Base-by-base conservation (phyloP, 441 rosid species). In the Biscutella auriculata region DNA sequence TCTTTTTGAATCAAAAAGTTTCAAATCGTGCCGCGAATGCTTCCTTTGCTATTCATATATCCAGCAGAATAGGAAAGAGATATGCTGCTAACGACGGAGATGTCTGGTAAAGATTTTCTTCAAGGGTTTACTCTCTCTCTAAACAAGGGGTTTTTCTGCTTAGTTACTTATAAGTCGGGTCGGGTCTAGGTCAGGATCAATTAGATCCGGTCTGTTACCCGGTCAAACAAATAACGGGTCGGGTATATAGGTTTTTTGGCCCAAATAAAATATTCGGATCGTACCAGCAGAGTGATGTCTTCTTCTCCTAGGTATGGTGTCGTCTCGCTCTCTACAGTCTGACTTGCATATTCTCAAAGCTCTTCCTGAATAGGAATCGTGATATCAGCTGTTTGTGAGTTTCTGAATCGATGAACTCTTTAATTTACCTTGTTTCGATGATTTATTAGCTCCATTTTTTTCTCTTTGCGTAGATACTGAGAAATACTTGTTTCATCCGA, bases 111-210 rank as follows among this genome's bases (percentile, higher is more conserved):
- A 43, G 45, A 52, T 1, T 14, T 8, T 30, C 30, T 30, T 27
- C 8, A 58, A 60, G 72, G 72, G 72, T 67, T 67, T 67, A 60
- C 71, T 49, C 52, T 12, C 52, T 12, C 48, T 51, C 37, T 35
- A 19, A 19, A 19, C 23, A 19, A 19, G 60, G 53, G 68, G 68
- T 55, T 57, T 62, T 55, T 57, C 55, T 41, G 55, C 44, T 51
- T 50, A 29, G 9, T 56, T 9, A 19, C 39, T 16, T 36, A 6
- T 37, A 51, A 62, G 33, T 39, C 50, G 51, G 68, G 11, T 45
- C 45, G 65, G 64, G 44, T 48, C 40, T 25, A 5, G n/a, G 9
- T 49, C 12, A n/a, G 9, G 53, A 1, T 44, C 8, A 44, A 8
- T 25, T 44, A 17, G 56, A 49, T n/a, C 15, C 33, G 46, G 37